Evolutionary conservation across 148 eudicot genomes (phyloP), one percentile per base, ranked within the genome.

Genomic region (Camellia japonica): DNA sequence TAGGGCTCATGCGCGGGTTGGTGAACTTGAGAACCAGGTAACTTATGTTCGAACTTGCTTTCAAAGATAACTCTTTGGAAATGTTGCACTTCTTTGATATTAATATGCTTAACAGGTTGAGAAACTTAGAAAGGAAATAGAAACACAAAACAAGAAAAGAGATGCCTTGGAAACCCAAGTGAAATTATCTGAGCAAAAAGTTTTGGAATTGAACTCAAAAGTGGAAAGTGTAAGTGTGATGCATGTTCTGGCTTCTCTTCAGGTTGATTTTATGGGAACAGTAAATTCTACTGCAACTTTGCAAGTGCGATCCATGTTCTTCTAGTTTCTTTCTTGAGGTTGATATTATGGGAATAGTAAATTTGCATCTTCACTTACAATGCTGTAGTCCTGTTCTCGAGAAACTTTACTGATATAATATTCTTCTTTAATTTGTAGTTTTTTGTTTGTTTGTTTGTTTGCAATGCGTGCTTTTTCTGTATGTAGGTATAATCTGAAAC

Each of bases 21-120:
- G 59, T 72, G 94, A 93, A 78, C 88, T 93, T 69, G 87, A 84
- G 79, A 88, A 84, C 81, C 86, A 87, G 91, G 97, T 91, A 58
- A 65, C 72, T 85, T 76, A 5, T 74, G 52, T 56, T 68, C 47
- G 66, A 12, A 67, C 18, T 73, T 13, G 49, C n/a, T 49, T 9
- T 16, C 41, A 23, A 43, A 30, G 7, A 47, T 69, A 5, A 80
- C 46, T 52, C 41, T 62, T 69, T 7, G 1, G 7, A 46, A 18
- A 10, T 44, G 46, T 49, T 71, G 23, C n/a, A 16, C 14, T 43
- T 12, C 43, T 52, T 56, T 77, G 30, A 78, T 47, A 16, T 58
- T 79, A 15, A 74, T 55, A 19, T 76, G 5, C 42, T 82, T 71
- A 59, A 67, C 82, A 93, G 97, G 87, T 93, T 81, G 91, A 87